A percentile compares a stretch with the other conserved stretches of the same genome.
Evolutionary conservation across 1,139 yeast species (phyloP).

Genomic region (Sugiyamaella sp.): DNA sequence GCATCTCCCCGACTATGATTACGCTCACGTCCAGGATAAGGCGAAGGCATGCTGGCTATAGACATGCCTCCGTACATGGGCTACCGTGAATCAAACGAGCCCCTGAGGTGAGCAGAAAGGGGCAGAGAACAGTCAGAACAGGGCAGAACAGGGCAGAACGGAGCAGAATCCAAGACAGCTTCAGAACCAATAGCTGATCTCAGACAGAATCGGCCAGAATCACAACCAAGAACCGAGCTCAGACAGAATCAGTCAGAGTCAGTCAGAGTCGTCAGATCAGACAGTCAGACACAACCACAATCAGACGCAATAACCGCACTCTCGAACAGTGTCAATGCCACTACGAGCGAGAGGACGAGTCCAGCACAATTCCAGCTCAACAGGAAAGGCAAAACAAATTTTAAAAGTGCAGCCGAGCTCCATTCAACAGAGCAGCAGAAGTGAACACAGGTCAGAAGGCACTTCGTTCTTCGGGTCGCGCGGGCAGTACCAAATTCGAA

Average conservation of each 20-base stretch:
- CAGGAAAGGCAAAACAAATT: neutral
- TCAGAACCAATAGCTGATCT: neutral
- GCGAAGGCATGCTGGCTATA: slow-evolving; percentile 13
- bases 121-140: neutral
- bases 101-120: too few species aligned
- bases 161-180: neutral
- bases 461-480: too few species aligned
- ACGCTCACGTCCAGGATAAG: slow-evolving; percentile 4
- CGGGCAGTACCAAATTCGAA: too few species aligned
- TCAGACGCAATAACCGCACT: too few species aligned
- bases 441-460: neutral
- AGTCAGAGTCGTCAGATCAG: too few species aligned
- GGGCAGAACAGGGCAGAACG: neutral
- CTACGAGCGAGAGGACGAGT: too few species aligned
- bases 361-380: too few species aligned
- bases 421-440: neutral
- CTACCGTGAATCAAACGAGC: too few species aligned
- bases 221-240: neutral
- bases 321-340: too few species aligned
- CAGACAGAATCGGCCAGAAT: neutral
- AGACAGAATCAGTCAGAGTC: too few species aligned
- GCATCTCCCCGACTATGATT: neutral
- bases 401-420: neutral
- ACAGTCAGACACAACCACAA: too few species aligned
- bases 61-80: slow-evolving; percentile 12